Base-by-base conservation (phyloP, 192 early-diverging fungal species). In the Hyaloraphidium curvatum region DNA sequence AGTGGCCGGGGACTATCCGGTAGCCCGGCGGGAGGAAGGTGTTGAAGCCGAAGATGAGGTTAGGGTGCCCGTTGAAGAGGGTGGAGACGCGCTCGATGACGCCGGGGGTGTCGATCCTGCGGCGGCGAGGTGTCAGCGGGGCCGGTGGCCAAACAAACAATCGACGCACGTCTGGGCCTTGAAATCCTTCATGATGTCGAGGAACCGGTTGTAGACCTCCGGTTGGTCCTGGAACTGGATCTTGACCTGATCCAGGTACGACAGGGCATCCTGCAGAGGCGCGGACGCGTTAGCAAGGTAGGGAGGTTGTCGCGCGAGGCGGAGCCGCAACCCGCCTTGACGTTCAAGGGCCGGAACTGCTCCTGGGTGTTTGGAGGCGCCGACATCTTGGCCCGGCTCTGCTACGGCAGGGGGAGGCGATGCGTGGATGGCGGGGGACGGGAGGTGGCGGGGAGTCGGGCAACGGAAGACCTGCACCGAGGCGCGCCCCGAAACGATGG, bases 171-270 rank as follows among this genome's bases (percentile, higher is more conserved):
- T 74, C 62, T 94, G 89, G 58, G 86, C 84, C 67, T 97, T 97
- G 61, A 99, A 99, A 62, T 99, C 95, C 72, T 95, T 95, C 95
- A 99, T 99, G 30, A 97, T 97, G 63, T 95, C 93, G 62, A 99
- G 55, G 66, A 99, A 99, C 51, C 80, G 75, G 61, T 94, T 97
- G 69, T 99, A 99, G 2, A 97, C 90, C 50, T 94, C 89, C 1
- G 91, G 90, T 5, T 87, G 79, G 55, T 89, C 81, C 31, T 78
- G 72, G 58, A 99, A 99, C 57, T 86, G 83, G 31, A 80, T 74
- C 60, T 93, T 92, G 5, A 99, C 95, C 60, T 91, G 74, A 58
- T 99, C 95, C 39, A 99, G 72, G 63, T 99, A 99, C 26, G 87
- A 79, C 29, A 99, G 67, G 0, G 95, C 95, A 59, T 99, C 93